A percentile compares a stretch with the other conserved stretches of the same genome.
Evolutionary conservation across 2,329 filamentous ascomycete species (phyloP).

Genomic region (Akanthomyces dipterigenus): DNA sequence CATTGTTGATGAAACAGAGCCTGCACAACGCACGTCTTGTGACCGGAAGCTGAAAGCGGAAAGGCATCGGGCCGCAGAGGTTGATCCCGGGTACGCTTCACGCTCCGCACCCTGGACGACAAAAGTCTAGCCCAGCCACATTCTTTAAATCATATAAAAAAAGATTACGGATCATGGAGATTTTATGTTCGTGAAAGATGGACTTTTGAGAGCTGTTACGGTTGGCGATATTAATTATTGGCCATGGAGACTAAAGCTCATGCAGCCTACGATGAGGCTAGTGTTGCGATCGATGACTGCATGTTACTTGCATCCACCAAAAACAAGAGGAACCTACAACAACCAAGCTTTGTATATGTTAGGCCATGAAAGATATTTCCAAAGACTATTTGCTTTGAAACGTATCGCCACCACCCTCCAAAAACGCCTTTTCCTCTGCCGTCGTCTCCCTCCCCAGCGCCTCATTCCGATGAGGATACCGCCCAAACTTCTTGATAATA

Average conservation of each 20-base stretch:
- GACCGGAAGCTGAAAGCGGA: background rate
- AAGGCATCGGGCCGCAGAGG: background rate
- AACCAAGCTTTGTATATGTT: too few species aligned
- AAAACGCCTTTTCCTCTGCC: conserved; percentile 41
- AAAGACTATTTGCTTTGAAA: conserved; percentile 21
- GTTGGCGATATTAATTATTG: too few species aligned
- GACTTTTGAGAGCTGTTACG: too few species aligned
- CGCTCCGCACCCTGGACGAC: background rate
- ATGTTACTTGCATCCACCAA: too few species aligned
- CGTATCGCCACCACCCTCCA: conserved; percentile 38
- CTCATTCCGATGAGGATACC: conserved; percentile 53
- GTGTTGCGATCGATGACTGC: too few species aligned
- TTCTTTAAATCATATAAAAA: background rate
- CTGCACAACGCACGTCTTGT: background rate
- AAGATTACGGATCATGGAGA: too few species aligned
- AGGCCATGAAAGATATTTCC: too few species aligned
- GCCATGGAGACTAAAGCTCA: too few species aligned
- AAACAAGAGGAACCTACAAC: too few species aligned
- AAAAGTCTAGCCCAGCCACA: background rate
- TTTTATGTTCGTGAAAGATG: too few species aligned
- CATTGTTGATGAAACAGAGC: background rate
- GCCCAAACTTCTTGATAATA: conserved; percentile 46
- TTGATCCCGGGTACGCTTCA: background rate
- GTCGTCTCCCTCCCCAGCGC: conserved; percentile 42
- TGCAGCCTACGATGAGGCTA: too few species aligned